Evolutionary conservation across 192 early-diverging fungal genomes (phyloP), one percentile per base, ranked within the genome.

Genomic region (Gamsiella multidivaricata): DNA sequence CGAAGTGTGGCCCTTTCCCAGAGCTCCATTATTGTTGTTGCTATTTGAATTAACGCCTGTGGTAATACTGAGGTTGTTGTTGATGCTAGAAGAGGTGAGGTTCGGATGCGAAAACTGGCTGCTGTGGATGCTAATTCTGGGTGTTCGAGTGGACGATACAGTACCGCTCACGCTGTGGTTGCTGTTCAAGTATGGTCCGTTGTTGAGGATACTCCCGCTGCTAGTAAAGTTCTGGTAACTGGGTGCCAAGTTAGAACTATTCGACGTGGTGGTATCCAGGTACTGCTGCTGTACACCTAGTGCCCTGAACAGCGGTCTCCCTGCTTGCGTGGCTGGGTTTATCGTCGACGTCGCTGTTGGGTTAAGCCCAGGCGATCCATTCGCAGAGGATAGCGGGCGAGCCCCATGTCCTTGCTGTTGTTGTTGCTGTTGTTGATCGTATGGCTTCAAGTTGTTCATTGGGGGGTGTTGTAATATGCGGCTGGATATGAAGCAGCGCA

Each of bases 221-320:
- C 10, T 28, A 17, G 36, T 51, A 1, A 29, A 22, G 33, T 45
- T 54, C 39, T 67, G 65, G 33, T 37, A 29, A 20, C 54, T 49
- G 20, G 34, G 18, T 29, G 5, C 23, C 15, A 42, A 50, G 29
- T 49, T n/a, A 33, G 37, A 22, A 22, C 43, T 46, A 9, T 26
- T 36, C 39, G 53, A 34, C 45, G 37, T 20, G 2, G 54, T 15
- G 5, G 41, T 17, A 39, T 67, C 65, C 33, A 50, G 18, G 43
- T 45, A 23, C 12, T 47, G 65, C 28, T 51, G 65, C n/a, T 54
- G 54, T 26, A 22, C 20, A 8, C 36, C 56, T 11, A 57, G 67
- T 41, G 67, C 45, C 47, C 37, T 60, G 12, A 57, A 57, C 31
- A 69, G 39, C 29, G 67, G 67, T 53, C 57, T 69, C 43, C 55